Evolutionary conservation across 2,329 filamentous ascomycete species (phyloP), one percentile per base, ranked within the genome.

Genomic region (Xylariomycetidae sp.): DNA sequence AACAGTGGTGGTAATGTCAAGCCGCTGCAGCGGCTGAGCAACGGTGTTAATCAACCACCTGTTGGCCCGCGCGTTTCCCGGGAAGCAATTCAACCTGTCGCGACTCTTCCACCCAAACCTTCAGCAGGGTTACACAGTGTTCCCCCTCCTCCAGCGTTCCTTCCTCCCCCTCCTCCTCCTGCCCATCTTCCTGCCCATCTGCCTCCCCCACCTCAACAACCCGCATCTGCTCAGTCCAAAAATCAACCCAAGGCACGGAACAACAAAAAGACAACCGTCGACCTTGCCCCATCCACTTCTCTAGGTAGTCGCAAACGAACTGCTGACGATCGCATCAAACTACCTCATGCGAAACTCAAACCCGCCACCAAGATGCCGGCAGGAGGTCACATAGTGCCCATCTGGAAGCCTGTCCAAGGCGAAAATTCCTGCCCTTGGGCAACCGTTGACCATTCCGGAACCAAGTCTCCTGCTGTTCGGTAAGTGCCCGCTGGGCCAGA

Each of bases 261-360:
- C 5, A 40, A 33, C 3, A 34, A 37, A 4, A 38, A 42, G 23
- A 34, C 39, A 6, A 37, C 50, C 9, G 48, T 55, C 20, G 52
- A 61, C 37, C 48, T 60, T 11, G 56, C 40, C 61, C 71, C 47
- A 3, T 57, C 63, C 45, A 56, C 69, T 46, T 53, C 62, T n/a
- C 58, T 83, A 5, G 77, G 80, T 8, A 80, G 69, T 35, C 75
- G 81, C 30, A 95, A 95, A 63, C 80, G 88, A 38, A 92, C 82
- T 6, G 69, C 72, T 26, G 72, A 84, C 42, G 83, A 87, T 51
- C 67, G 75, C 49, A 77, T 86, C 42, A 82, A 81, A 50, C 66
- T 69, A 3, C 69, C 71, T 3, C 72, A 76, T 38, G 66, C 69
- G 3, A 63, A 64, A 6, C 59, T 74, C 10, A 79, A 75, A 45